A percentile compares a stretch with the other conserved stretches of the same genome.
Conservation (phyloP, 345 rosid genomes). For the Eucalyptus cloeziana region DNA sequence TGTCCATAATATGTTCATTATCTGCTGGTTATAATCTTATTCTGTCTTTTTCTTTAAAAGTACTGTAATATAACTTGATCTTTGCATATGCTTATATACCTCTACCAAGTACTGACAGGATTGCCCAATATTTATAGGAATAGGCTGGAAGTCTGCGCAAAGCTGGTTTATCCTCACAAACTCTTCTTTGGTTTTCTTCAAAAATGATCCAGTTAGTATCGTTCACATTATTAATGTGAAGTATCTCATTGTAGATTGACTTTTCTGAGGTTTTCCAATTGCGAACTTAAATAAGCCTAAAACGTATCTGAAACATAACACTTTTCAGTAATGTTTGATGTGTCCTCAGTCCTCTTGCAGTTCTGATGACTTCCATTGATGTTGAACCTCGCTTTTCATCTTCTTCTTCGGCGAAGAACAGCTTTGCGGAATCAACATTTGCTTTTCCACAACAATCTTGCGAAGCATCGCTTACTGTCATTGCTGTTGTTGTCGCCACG, state of each 20-base stretch:
- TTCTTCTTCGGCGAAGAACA: not conserved
- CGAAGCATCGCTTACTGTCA: not conserved
- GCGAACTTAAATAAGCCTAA: not conserved
- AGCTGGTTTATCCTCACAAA: slow-evolving; percentile 98
- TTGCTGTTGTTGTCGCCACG: not conserved
- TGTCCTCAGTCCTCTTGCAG: not conserved
- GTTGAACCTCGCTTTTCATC: not conserved
- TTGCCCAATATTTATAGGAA: slow-evolving; percentile 32
- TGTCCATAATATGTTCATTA: not conserved
- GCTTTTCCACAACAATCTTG: not conserved
- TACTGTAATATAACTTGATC: not conserved
- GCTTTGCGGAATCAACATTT: not conserved
- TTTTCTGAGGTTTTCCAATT: not conserved
- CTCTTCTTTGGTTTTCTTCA: slow-evolving; percentile 92
- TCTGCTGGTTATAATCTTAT: not conserved
- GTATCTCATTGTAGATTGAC: not conserved
- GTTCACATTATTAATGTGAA: not conserved
- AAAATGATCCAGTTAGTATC: slow-evolving; percentile 90
- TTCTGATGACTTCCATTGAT: not conserved
- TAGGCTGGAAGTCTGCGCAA: slow-evolving; percentile 98
- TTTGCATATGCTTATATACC: not conserved
- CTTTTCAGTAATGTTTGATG: not conserved
- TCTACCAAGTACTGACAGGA: not conserved
- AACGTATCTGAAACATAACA: not conserved
- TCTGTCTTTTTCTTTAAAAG: not conserved